phyloP scores from a whole-genome alignment of 371 early-diverging fungal species.

The Zychaea mexicana region DNA sequence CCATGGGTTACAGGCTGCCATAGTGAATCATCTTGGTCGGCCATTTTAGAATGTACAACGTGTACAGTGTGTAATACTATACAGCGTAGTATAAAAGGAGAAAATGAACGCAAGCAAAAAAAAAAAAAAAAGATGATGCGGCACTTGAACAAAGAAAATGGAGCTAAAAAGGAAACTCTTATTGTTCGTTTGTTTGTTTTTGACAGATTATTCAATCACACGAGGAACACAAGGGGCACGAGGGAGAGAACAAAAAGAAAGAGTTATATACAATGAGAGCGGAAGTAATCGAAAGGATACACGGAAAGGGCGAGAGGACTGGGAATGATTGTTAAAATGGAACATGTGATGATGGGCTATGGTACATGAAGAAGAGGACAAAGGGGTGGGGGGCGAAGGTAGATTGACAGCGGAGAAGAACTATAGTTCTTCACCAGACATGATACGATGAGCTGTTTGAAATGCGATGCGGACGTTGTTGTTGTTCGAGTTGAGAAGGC shows the following conservation, averaged over 20 bases:
- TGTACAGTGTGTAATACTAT: not conserved
- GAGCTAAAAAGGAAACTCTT: not conserved
- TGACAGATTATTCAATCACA: too few relatives aligned
- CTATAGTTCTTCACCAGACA: constrained; percentile 3
- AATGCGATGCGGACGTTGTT: not conserved
- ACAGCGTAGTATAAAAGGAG: not conserved
- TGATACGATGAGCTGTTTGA: constrained; percentile 7
- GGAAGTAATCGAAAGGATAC: too few relatives aligned
- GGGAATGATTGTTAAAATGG: too few relatives aligned
- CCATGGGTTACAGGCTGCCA: not conserved
- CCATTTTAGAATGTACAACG: too few relatives aligned
- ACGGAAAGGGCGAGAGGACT: too few relatives aligned
- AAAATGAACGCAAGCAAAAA: too few relatives aligned
- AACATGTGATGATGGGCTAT: not conserved
- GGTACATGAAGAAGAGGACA: not conserved
- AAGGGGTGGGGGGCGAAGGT: not conserved
- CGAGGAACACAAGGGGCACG: too few relatives aligned
- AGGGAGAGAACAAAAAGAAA: not conserved
- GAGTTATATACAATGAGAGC: too few relatives aligned
- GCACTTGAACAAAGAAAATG: not conserved
- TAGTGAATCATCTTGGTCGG: not conserved
- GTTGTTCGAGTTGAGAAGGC: not conserved
- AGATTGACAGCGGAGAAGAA: not conserved
- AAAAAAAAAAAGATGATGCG: not conserved
- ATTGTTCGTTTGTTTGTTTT: not conserved